Base-by-base conservation (phyloP, 192 early-diverging fungal species). In the Coemansia furcata region DNA sequence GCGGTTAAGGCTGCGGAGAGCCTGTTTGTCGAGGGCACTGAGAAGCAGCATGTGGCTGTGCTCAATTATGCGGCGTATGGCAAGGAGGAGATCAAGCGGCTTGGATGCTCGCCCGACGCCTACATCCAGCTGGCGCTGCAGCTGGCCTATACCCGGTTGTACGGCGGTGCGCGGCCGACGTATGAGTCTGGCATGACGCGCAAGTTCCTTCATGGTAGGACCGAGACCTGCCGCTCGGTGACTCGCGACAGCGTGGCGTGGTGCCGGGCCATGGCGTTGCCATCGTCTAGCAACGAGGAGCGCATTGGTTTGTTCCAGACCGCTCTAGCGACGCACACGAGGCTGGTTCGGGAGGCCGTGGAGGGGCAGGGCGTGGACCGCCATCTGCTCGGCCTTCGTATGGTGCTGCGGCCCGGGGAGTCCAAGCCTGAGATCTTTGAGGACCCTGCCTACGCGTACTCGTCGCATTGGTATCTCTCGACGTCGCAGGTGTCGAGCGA, bases 121-220 rank as follows among this genome's bases (percentile, higher is more conserved):
- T 94, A 85, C 68, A 86, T 87, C 30, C 92, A 93, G 69, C 95
- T 99, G 95, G 89, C 92, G 47, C 95, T 98, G 66, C 97, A 99
- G 85, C 85, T 98, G 33, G 97, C 94, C 17, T 97, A 98, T 85
- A 95, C 87, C 80, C 93, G 94, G 78, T 89, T 93, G 78, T 89
- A 94, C 68, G 93, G 93, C 35, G 74, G 74, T 12, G 87, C 75
- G 55, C 75, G 85, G 26, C 87, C 96, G 6, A 98, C 96, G 7
- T 99, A 99, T 79, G 97, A 99, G 80, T 89, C 89, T 67, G 95
- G 92, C 39, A 91, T 92, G 85, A 96, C 93, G 32, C 86, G 93
- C 72, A 93, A 92, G 84, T 99, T 92, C 85, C 88, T 87, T 43
- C 94, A 88, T 54, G 97, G 97, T 26, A 90, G 97, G 69, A 99